A percentile compares a stretch with the other conserved stretches of the same genome.
These are phyloP conservation scores for Prunella vulgaris DNA, from an alignment of 257 asterid species.

Conservation along the genomic window DNA sequence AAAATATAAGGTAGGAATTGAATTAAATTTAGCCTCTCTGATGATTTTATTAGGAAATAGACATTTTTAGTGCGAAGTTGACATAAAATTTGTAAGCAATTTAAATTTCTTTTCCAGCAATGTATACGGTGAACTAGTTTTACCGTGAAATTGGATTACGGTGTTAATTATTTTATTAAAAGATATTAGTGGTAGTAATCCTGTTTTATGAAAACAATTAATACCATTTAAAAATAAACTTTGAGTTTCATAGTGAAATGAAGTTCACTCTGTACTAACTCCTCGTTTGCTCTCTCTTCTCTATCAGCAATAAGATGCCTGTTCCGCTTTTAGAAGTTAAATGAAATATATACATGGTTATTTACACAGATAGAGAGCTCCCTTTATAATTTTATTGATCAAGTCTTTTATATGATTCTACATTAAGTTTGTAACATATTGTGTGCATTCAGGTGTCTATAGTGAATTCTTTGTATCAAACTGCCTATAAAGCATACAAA, in stretches of 20 bases:
- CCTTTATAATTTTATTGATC: not conserved
- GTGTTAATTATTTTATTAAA: too few relatives aligned
- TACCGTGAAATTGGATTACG: too few relatives aligned
- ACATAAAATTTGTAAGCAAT: constrained; percentile 1
- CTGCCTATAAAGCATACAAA: constrained; percentile 30
- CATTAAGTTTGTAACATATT: constrained; percentile 6
- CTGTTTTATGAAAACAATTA: too few relatives aligned
- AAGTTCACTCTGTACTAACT: too few relatives aligned
- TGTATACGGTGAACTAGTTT: too few relatives aligned
- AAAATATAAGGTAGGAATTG: not conserved
- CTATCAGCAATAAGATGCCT: not conserved
- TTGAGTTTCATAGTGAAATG: too few relatives aligned
- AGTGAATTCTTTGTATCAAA: constrained; percentile 36
- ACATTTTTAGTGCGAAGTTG: not conserved
- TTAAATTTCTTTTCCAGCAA: not conserved
- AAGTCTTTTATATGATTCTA: not conserved
- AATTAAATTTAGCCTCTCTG: not conserved
- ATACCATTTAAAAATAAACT: too few relatives aligned
- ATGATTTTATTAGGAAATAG: not conserved
- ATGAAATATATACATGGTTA: not conserved
- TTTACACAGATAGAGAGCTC: not conserved
- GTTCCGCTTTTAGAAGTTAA: not conserved
- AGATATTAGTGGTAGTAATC: too few relatives aligned
- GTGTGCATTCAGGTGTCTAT: constrained; percentile 27
- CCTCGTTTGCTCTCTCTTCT: not conserved